A percentile compares a stretch with the other conserved stretches of the same genome.
Conservation (phyloP, 2,329 filamentous ascomycete species). For the Aspergillus sp. region DNA sequence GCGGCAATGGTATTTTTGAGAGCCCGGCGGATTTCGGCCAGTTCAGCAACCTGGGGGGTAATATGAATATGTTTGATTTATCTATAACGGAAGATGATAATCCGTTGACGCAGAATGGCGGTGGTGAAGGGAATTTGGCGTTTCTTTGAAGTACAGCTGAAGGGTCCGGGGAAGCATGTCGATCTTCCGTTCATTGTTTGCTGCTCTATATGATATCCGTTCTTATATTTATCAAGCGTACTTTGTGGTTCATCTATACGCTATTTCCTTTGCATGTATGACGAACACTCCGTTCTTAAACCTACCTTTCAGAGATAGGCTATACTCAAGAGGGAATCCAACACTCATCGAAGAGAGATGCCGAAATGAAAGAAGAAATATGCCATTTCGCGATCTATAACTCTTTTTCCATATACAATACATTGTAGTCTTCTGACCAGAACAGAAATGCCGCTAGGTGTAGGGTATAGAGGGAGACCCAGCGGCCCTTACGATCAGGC, state of each 20-base stretch:
- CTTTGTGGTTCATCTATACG: background rate
- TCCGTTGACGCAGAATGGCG: background rate
- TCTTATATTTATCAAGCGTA: background rate
- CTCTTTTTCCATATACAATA: constrained; percentile 23
- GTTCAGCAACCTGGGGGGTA: background rate
- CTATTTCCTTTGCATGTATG: background rate
- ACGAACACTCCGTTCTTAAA: background rate
- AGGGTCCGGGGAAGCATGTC: too few species aligned
- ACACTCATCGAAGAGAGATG: background rate
- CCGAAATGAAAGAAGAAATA: background rate
- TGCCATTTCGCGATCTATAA: constrained; percentile 15
- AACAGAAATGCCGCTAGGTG: background rate
- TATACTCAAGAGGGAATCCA: background rate
- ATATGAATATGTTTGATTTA: background rate
- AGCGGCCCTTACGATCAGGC: background rate
- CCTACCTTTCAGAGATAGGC: background rate
- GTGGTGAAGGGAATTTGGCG: background rate
- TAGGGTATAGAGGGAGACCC: constrained; percentile 8
- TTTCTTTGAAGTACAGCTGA: background rate
- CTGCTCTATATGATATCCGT: too few species aligned
- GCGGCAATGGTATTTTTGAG: background rate
- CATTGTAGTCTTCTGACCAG: constrained; percentile 9
- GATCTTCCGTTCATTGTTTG: too few species aligned
- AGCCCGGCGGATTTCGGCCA: background rate
- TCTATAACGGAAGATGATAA: background rate